Evolutionary conservation across 2,329 filamentous ascomycete species (phyloP).

Genomic region (Aspergillus chevalieri): DNA sequence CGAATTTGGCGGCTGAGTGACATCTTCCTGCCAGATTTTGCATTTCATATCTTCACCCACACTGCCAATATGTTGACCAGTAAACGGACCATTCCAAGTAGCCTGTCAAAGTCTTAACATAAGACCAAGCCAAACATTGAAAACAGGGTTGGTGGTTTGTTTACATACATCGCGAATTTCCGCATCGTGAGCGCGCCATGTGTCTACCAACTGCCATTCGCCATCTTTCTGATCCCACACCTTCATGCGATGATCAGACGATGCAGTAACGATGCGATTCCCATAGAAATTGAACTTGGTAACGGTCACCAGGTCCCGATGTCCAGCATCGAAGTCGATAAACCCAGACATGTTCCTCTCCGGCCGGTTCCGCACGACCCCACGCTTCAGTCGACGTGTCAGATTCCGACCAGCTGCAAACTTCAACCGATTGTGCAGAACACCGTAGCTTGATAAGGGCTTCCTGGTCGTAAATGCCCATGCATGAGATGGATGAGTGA

Average conservation of each 20-base stretch:
- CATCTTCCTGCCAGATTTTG: constrained; percentile 89
- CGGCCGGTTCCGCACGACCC: constrained; percentile 15
- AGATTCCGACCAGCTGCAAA: not conserved
- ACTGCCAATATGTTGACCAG: constrained; percentile 81
- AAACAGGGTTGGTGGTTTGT: not conserved
- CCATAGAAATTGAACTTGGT: constrained; percentile 90
- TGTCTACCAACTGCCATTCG: constrained; percentile 74
- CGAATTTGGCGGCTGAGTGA: constrained; percentile 64
- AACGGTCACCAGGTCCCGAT: constrained; percentile 66
- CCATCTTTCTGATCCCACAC: constrained; percentile 76
- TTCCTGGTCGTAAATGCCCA: not conserved
- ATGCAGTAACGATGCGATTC: constrained; percentile 83
- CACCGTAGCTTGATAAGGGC: too few species aligned
- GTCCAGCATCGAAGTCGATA: constrained; percentile 41
- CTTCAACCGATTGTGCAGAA: too few species aligned
- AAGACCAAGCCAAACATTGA: not conserved
- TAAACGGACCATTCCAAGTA: constrained; percentile 86
- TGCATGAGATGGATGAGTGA: not conserved
- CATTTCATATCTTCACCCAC: constrained; percentile 86
- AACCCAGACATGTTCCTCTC: constrained; percentile 30
- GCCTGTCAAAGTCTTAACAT: constrained; percentile 48
- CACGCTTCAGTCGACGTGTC: not conserved
- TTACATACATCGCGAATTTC: constrained; percentile 74
- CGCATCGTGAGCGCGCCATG: constrained; percentile 82
- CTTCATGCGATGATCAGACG: constrained; percentile 85